A percentile compares a stretch with the other conserved stretches of the same genome.
phyloP scores from a whole-genome alignment of 164 flowering plant genomes.

The Echeveria elegans region DNA sequence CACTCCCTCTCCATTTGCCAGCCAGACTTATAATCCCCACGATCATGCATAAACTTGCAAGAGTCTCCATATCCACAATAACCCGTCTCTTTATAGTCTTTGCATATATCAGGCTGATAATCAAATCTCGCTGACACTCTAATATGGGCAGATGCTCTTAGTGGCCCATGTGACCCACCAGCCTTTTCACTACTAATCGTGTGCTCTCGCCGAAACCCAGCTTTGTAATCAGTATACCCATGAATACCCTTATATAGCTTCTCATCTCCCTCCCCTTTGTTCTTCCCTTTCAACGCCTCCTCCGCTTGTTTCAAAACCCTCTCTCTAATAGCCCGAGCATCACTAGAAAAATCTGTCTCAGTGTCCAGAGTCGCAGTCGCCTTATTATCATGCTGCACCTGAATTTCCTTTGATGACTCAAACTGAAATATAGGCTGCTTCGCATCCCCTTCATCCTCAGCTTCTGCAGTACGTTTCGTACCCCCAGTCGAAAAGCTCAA shows the following conservation, averaged over 20 bases:
- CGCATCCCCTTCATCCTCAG: constrained; percentile 29
- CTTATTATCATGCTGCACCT: constrained; percentile 66
- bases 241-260: constrained; percentile 77
- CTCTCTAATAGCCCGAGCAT: constrained; percentile 84
- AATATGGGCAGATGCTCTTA: constrained; percentile 89
- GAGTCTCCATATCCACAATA: constrained; percentile 98
- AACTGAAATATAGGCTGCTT: constrained; percentile 53
- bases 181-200: constrained; percentile 87
- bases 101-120: constrained; percentile 94
- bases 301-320: constrained; percentile 69
- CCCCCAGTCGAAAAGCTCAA: constrained; percentile 49
- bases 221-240: constrained; percentile 72
- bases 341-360: constrained; percentile 70
- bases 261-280: constrained; percentile 29
- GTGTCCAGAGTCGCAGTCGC: constrained; percentile 87
- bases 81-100: constrained; percentile 95
- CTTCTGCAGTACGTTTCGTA: constrained; percentile 15
- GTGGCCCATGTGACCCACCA: constrained; percentile 64
- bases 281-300: constrained; percentile 51
- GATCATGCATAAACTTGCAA: constrained; percentile 96
- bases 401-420: constrained; percentile 79
- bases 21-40: constrained; percentile 96
- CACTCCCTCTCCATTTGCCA: constrained; percentile 8
- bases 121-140: constrained; percentile 80
- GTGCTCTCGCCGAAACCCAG: constrained; percentile 85